Evolutionary conservation across 306 rosid species (phyloP).

Genomic region (Quercus mongolica): DNA sequence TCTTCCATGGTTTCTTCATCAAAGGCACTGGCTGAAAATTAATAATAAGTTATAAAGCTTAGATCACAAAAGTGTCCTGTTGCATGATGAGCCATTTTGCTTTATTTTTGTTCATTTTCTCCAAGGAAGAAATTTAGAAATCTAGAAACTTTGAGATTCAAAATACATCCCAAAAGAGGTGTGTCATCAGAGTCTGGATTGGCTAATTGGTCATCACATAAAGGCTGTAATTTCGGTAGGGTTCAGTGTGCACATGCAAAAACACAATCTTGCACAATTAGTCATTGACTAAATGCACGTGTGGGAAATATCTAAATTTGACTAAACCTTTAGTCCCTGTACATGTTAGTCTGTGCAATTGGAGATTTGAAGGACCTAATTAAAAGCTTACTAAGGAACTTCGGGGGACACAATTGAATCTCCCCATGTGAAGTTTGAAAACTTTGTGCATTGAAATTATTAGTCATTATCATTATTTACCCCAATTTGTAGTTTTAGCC

Average conservation of each 20-base stretch:
- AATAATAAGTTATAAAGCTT: no score
- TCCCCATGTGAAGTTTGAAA: slow-evolving; percentile 31
- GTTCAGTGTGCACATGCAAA: slow-evolving; percentile 35
- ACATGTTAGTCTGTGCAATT: slow-evolving; percentile 40
- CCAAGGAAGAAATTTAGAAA: not conserved
- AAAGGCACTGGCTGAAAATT: not conserved
- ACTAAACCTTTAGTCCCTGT: slow-evolving; percentile 11
- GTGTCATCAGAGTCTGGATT: not conserved
- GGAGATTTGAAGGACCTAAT: slow-evolving; percentile 23
- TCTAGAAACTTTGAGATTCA: not conserved
- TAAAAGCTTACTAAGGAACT: slow-evolving; percentile 11
- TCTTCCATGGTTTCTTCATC: not conserved
- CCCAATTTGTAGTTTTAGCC: not conserved
- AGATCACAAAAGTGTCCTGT: no score
- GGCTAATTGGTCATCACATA: not conserved
- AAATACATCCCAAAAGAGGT: not conserved
- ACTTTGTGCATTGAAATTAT: slow-evolving; percentile 5
- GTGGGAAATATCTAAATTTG: slow-evolving; percentile 38
- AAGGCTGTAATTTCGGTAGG: not conserved
- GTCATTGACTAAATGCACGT: slow-evolving; percentile 22
- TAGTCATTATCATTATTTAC: not conserved
- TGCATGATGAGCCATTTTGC: not conserved
- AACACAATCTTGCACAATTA: slow-evolving; percentile 30
- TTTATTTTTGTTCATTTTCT: not conserved
- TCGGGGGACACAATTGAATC: slow-evolving; percentile 32